A percentile compares a stretch with the other conserved stretches of the same genome.
phyloP scores from a whole-genome alignment of 164 flowering plant genomes.

The Magnolia changhungtana region DNA sequence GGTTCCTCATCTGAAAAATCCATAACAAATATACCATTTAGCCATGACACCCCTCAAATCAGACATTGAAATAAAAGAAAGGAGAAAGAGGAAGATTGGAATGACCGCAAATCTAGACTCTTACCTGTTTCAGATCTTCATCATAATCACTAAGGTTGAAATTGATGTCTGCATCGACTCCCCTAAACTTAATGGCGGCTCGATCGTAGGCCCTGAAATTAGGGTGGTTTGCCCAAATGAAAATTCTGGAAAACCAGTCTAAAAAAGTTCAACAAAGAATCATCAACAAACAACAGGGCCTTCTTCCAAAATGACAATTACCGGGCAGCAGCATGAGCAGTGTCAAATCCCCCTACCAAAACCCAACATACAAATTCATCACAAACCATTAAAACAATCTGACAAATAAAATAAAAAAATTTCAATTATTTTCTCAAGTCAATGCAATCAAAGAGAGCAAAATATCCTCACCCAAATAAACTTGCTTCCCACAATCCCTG shows the following conservation, averaged over 20 bases:
- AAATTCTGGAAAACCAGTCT: background rate
- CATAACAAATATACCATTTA: background rate
- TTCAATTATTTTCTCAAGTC: background rate
- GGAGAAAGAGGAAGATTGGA: background rate
- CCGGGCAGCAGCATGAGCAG: constrained; percentile 90
- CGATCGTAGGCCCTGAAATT: constrained; percentile 83
- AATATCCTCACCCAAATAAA: constrained; percentile 58
- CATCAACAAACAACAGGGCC: background rate
- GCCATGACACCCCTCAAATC: background rate
- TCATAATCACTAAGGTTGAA: constrained; percentile 70
- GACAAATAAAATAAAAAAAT: background rate
- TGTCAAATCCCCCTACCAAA: constrained; percentile 72
- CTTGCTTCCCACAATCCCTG: constrained; percentile 92
- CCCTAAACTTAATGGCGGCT: constrained; percentile 88
- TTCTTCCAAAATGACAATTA: constrained; percentile 17
- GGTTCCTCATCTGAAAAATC: constrained; percentile 53
- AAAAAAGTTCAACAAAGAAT: background rate
- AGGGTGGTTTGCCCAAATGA: constrained; percentile 6
- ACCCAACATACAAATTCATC: constrained; percentile 10
- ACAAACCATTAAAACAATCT: background rate
- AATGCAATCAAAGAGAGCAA: background rate
- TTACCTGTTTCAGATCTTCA: constrained; percentile 73
- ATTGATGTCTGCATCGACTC: constrained; percentile 90
- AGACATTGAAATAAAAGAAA: background rate
- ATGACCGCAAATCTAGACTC: background rate